These are phyloP conservation scores for Lunasporangiospora selenospora DNA, from an alignment of 192 early-diverging fungal genomes.

Conservation along the genomic window DNA sequence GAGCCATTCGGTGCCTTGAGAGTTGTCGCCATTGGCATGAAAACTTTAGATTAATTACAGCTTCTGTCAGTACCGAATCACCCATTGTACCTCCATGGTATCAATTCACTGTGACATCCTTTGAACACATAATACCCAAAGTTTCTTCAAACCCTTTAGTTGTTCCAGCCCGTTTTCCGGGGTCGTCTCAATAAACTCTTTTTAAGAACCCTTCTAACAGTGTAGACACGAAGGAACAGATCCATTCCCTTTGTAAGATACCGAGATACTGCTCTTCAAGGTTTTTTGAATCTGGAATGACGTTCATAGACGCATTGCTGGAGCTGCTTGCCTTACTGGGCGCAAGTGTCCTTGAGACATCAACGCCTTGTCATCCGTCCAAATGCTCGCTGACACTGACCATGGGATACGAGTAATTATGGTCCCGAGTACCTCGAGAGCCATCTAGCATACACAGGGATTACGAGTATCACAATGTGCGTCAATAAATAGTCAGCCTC, in stretches of 20 bases:
- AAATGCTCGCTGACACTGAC: slow-evolving; percentile 8
- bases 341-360: not conserved
- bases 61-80: slow-evolving; percentile 2
- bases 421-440: slow-evolving; percentile 6
- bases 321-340: not conserved
- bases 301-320: slow-evolving; percentile 13
- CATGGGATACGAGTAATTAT: slow-evolving; percentile 5
- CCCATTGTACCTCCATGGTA: slow-evolving; percentile 4
- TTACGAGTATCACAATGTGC: not conserved
- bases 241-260: not conserved
- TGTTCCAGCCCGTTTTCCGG: slow-evolving; percentile 13
- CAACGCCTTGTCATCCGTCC: slow-evolving; percentile 1
- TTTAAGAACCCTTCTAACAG: not conserved
- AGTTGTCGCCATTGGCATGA: slow-evolving; percentile 4
- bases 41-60: slow-evolving; percentile 1
- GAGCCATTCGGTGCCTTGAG: slow-evolving; percentile 3
- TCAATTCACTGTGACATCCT: slow-evolving; percentile 5
- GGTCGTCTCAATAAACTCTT: slow-evolving; percentile 5
- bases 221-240: not conserved
- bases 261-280: slow-evolving; percentile 9
- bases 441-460: slow-evolving; percentile 2
- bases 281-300: slow-evolving; percentile 5
- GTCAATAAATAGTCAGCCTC: slow-evolving; percentile 8
- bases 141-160: not conserved
- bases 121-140: slow-evolving; percentile 3